Percentiles rank a stretch among this genome's conserved stretches.
Conservation (phyloP, 345 rosid species). For the Combretum micranthum region DNA sequence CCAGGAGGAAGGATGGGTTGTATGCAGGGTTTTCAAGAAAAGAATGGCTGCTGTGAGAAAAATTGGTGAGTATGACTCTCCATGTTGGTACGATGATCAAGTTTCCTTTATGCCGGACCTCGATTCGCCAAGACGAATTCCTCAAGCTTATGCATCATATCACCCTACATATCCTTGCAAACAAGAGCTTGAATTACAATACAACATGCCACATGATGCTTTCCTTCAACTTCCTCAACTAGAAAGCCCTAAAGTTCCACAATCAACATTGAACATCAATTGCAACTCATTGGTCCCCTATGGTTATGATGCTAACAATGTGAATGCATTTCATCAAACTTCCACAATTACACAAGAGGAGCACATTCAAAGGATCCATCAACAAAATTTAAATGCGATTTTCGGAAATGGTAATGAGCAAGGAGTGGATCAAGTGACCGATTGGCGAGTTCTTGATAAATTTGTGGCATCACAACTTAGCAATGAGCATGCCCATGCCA, state of each 20-base stretch:
- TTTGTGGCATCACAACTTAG: constrained; percentile 96
- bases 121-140: constrained; percentile 48
- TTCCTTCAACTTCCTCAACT: constrained; percentile 78
- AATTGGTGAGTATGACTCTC: constrained; percentile 29
- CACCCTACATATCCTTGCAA: constrained; percentile 63
- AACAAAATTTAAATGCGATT: constrained; percentile 45
- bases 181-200: constrained; percentile 67
- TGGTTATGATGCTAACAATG: constrained; percentile 29
- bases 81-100: constrained; percentile 86
- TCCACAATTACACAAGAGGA: constrained; percentile 53
- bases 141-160: constrained; percentile 39
- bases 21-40: constrained; percentile 42
- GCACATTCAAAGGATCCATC: constrained; percentile 33
- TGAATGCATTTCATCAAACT: constrained; percentile 51
- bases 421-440: constrained; percentile 71
- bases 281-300: constrained; percentile 41
- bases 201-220: constrained; percentile 40
- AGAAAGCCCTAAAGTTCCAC: constrained; percentile 68
- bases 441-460: constrained; percentile 95
- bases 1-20: constrained; percentile 40
- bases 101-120: constrained; percentile 63
- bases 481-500: constrained; percentile 49
- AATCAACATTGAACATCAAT: constrained; percentile 25
- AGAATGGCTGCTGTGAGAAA: constrained; percentile 23
- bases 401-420: constrained; percentile 33